These are phyloP conservation scores for Apiotrichum veenhuisii DNA, from an alignment of 1,284 basidiomycete species.

Conservation along the genomic window DNA sequence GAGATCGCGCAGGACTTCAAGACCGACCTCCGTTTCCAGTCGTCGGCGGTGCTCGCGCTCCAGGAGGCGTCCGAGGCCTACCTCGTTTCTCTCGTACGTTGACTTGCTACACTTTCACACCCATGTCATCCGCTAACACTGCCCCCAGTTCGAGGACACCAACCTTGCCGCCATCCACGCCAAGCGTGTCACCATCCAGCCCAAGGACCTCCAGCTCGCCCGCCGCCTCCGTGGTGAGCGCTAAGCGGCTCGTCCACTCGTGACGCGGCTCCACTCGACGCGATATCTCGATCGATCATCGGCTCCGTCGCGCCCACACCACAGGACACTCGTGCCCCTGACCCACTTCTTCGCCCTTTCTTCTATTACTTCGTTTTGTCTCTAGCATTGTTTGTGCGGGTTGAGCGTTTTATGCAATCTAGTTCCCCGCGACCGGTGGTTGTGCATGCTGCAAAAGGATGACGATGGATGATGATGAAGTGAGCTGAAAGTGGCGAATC, in stretches of 20 bases:
- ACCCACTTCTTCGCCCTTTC: neutral
- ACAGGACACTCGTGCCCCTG: no score
- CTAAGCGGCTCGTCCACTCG: slow-evolving; percentile 35
- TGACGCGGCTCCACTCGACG: no score
- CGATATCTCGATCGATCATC: no score
- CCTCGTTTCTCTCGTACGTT: slow-evolving; percentile 67
- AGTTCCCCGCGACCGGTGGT: slow-evolving; percentile 3
- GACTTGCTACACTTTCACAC: no score
- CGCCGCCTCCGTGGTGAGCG: slow-evolving; percentile 74
- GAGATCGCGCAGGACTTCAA: slow-evolving; percentile 65
- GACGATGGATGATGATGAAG: neutral
- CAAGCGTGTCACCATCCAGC: slow-evolving; percentile 78
- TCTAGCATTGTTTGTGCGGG: slow-evolving; percentile 10
- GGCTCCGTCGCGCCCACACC: no score
- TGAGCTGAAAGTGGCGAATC: neutral
- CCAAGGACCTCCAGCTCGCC: slow-evolving; percentile 74
- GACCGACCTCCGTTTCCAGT: slow-evolving; percentile 90
- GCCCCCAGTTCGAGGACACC: slow-evolving; percentile 56
- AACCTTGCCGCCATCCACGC: slow-evolving; percentile 90
- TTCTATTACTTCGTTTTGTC: slow-evolving; percentile 16
- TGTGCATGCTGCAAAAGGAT: neutral
- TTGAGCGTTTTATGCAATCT: slow-evolving; percentile 18
- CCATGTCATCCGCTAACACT: no score
- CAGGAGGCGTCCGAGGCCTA: slow-evolving; percentile 90
- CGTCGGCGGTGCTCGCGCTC: slow-evolving; percentile 81